These are phyloP conservation scores for Claviceps maximensis DNA, from an alignment of 2,329 filamentous ascomycete species.

Conservation along the genomic window DNA sequence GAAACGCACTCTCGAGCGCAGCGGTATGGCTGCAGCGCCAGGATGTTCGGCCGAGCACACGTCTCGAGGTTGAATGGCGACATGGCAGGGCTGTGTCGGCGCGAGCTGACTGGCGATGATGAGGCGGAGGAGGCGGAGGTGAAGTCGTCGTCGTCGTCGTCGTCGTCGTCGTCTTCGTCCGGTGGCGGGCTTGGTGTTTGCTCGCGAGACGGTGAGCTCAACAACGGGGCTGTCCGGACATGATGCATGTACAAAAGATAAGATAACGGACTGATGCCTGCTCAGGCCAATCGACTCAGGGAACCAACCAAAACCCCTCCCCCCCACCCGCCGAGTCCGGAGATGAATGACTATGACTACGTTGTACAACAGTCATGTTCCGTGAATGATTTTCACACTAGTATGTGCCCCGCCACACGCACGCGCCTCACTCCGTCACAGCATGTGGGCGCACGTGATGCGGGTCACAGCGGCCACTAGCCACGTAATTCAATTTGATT, in stretches of 20 bases:
- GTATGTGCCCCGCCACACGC: too few relatives aligned
- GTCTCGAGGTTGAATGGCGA: slow-evolving; percentile 59
- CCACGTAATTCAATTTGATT: too few relatives aligned
- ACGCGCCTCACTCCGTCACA: neutral
- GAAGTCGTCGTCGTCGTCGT: neutral
- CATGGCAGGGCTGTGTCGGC: slow-evolving; percentile 22
- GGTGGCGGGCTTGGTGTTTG: neutral
- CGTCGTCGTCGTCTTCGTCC: neutral
- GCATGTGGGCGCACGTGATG: neutral
- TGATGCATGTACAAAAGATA: neutral
- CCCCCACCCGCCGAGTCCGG: neutral
- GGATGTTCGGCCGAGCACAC: slow-evolving; percentile 65
- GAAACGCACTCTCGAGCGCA: slow-evolving; percentile 64
- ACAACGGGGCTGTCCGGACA: too few relatives aligned
- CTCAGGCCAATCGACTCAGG: neutral
- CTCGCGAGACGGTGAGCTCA: neutral
- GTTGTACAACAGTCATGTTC: too few relatives aligned
- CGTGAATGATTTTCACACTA: too few relatives aligned
- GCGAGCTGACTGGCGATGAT: neutral
- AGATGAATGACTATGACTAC: neutral
- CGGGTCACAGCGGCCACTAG: too few relatives aligned
- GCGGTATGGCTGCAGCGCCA: slow-evolving; percentile 64
- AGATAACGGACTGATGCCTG: neutral
- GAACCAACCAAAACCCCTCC: neutral
- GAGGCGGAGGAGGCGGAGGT: too few relatives aligned